phyloP scores from a whole-genome alignment of 345 rosid genomes.

The Sapria himalayana region DNA sequence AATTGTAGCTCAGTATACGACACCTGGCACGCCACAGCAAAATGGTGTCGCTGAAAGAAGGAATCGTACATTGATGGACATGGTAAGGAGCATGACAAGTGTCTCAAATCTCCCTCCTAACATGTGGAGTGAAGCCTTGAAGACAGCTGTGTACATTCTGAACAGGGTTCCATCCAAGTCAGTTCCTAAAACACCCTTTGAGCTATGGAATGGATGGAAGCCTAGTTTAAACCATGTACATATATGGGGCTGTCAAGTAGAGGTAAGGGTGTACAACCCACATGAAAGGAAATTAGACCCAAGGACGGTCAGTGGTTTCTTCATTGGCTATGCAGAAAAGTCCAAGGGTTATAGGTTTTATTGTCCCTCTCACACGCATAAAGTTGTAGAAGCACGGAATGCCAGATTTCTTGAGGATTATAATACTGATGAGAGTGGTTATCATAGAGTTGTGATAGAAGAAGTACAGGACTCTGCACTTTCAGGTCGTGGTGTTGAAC shows the following conservation, averaged over 20 bases:
- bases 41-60: constrained; percentile 5
- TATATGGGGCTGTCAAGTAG: constrained; percentile 1
- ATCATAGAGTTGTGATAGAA: no score
- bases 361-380: no score
- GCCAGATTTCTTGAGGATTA: no score
- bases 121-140: constrained; percentile 6
- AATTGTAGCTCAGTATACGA: background rate
- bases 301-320: no score
- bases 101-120: background rate
- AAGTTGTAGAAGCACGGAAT: no score
- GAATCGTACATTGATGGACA: constrained; percentile 4
- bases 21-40: constrained; percentile 2
- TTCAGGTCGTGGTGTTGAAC: no score
- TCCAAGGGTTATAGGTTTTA: no score
- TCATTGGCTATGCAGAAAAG: no score
- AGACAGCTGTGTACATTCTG: constrained; percentile 1
- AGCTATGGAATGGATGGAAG: constrained; percentile 6
- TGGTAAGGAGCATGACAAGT: constrained; percentile 3
- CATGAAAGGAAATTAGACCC: no score
- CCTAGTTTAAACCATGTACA: constrained; percentile 1
- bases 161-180: constrained; percentile 3
- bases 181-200: constrained; percentile 5
- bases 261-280: background rate
- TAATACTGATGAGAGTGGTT: no score
- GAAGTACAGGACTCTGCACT: no score